Conservation (phyloP, 345 rosid genomes). For the Noccaea caerulescens region DNA sequence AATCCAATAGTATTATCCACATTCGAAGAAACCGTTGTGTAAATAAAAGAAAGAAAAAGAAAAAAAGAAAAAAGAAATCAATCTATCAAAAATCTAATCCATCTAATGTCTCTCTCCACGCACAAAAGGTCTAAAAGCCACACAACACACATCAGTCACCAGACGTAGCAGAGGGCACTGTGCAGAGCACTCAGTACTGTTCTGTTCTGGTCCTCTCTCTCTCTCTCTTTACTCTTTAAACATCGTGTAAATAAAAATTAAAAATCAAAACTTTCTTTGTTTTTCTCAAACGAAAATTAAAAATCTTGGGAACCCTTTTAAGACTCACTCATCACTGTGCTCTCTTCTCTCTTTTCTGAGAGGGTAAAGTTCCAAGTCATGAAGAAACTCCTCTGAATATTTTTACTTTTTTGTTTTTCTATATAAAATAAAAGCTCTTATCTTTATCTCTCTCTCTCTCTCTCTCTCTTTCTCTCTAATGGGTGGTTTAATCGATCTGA, state of each 20-base stretch:
- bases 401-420: not conserved
- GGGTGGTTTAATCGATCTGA: conserved; percentile 96
- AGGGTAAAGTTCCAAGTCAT: conserved; percentile 38
- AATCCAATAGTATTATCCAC: conserved; percentile 4
- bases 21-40: conserved; percentile 37
- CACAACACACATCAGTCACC: conserved; percentile 49
- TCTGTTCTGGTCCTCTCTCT: conserved; percentile 42
- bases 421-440: conserved; percentile 3
- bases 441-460: conserved; percentile 14
- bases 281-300: not conserved
- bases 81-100: conserved; percentile 35
- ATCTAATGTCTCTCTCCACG: conserved; percentile 42
- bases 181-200: conserved; percentile 43
- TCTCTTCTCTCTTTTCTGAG: conserved; percentile 23
- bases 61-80: conserved; percentile 7
- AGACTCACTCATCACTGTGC: conserved; percentile 40
- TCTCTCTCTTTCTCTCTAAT: conserved; percentile 38
- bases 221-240: conserved; percentile 3
- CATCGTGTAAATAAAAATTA: conserved; percentile 13
- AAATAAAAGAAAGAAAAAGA: not conserved
- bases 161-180: conserved; percentile 47
- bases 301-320: conserved; percentile 27
- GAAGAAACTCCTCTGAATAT: conserved; percentile 36
- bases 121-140: conserved; percentile 50
- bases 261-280: conserved; percentile 25